These are phyloP conservation scores for Bauhinia variegata DNA, from an alignment of 306 rosid species.

Conservation along the genomic window DNA sequence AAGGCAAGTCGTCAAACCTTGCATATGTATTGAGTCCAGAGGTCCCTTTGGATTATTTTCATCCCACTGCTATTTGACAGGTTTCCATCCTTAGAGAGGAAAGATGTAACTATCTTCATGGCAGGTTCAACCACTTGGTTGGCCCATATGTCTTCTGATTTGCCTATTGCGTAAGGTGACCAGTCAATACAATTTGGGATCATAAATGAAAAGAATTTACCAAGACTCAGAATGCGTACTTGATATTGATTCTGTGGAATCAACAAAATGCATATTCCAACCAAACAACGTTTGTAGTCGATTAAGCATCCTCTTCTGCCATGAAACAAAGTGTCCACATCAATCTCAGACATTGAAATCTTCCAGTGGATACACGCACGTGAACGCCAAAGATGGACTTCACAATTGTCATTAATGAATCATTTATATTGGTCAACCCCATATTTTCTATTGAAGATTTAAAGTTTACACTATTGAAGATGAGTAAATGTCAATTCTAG, in stretches of 20 bases:
- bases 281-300: constrained; percentile 72
- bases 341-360: constrained; percentile 25
- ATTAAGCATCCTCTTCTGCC: constrained; percentile 75
- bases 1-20: constrained; percentile 44
- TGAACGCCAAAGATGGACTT: constrained; percentile 18
- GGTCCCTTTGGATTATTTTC: constrained; percentile 62
- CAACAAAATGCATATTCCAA: constrained; percentile 74
- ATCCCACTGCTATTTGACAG: constrained; percentile 37
- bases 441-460: constrained; percentile 5
- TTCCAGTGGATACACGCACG: not conserved
- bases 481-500: not conserved
- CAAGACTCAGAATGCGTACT: constrained; percentile 45
- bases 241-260: constrained; percentile 73
- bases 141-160: constrained; percentile 66
- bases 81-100: constrained; percentile 49
- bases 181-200: constrained; percentile 2
- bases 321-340: constrained; percentile 34
- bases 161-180: constrained; percentile 50
- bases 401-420: constrained; percentile 20
- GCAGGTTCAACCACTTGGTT: constrained; percentile 69
- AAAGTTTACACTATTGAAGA: not conserved
- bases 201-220: not conserved
- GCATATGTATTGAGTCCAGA: constrained; percentile 89
- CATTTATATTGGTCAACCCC: not conserved
- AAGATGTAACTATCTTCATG: constrained; percentile 50